Evolutionary conservation across 2,329 filamentous ascomycete species (phyloP).

Genomic region (Uncinocarpus reesii): DNA sequence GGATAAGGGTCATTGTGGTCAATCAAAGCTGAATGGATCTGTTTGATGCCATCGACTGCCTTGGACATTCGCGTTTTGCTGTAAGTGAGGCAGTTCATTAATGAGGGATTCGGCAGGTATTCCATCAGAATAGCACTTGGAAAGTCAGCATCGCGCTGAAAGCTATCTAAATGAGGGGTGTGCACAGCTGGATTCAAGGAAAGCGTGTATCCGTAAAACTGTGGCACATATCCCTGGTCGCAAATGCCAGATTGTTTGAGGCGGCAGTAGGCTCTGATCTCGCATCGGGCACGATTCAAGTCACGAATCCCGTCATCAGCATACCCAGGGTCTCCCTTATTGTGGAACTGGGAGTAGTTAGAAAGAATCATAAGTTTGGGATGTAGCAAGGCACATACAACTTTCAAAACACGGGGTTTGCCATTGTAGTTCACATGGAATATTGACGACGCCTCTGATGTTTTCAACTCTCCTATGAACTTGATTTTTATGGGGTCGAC

Average conservation of each 20-base stretch:
- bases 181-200: conserved; percentile 3
- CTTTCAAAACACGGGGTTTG: conserved; percentile 16
- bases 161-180: conserved; percentile 15
- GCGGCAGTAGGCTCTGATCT: conserved; percentile 16
- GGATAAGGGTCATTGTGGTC: conserved; percentile 18
- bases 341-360: conserved; percentile 15
- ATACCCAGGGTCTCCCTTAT: conserved; percentile 16
- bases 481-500: conserved; percentile 13
- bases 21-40: conserved; percentile 16
- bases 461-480: conserved; percentile 14
- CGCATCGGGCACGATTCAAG: conserved; percentile 16
- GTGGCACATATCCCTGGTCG: conserved; percentile 12
- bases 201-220: conserved; percentile 15
- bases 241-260: conserved; percentile 15
- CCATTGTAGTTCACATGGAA: conserved; percentile 16
- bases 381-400: conserved; percentile 13
- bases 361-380: background rate
- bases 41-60: conserved; percentile 13
- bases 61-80: conserved; percentile 14
- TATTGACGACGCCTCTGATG: conserved; percentile 15
- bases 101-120: conserved; percentile 14
- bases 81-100: conserved; percentile 16
- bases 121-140: conserved; percentile 16
- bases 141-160: conserved; percentile 6
- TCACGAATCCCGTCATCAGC: conserved; percentile 16